phyloP scores from a whole-genome alignment of 129 eudicot species.

The Chrysanthemum lavandulifolium region DNA sequence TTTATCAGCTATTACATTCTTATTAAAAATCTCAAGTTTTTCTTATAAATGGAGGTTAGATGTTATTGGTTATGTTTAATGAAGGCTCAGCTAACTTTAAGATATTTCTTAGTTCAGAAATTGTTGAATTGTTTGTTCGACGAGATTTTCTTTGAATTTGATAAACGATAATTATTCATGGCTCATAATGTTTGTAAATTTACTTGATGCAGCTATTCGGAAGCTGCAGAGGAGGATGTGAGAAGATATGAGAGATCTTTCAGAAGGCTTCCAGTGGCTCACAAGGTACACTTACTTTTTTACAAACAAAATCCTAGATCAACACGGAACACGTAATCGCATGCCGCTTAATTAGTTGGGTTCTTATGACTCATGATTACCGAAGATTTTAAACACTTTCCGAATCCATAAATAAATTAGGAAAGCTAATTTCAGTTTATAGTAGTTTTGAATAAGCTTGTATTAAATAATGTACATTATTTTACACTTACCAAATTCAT shows the following conservation, averaged over 20 bases:
- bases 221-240: slow-evolving; percentile 85
- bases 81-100: slow-evolving; percentile 1
- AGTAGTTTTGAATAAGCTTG: not conserved
- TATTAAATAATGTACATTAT: not conserved
- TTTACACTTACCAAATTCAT: not conserved
- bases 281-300: slow-evolving; percentile 53
- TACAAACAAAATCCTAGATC: not conserved
- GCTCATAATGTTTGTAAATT: not conserved
- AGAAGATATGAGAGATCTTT: slow-evolving; percentile 73
- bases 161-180: not conserved
- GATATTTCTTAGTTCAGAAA: not conserved
- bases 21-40: not conserved
- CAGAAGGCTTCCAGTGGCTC: slow-evolving; percentile 71
- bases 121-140: not conserved
- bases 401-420: not conserved
- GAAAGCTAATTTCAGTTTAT: not conserved
- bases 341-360: not conserved
- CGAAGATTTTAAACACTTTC: too few relatives aligned
- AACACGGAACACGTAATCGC: slow-evolving; percentile 17
- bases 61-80: not conserved
- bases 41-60: not conserved
- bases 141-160: not conserved
- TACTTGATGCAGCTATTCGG: slow-evolving; percentile 64
- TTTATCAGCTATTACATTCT: too few relatives aligned
- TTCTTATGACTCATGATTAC: not conserved